Conservation (phyloP, 139 green algal species). For the Micromonas commoda region DNA sequence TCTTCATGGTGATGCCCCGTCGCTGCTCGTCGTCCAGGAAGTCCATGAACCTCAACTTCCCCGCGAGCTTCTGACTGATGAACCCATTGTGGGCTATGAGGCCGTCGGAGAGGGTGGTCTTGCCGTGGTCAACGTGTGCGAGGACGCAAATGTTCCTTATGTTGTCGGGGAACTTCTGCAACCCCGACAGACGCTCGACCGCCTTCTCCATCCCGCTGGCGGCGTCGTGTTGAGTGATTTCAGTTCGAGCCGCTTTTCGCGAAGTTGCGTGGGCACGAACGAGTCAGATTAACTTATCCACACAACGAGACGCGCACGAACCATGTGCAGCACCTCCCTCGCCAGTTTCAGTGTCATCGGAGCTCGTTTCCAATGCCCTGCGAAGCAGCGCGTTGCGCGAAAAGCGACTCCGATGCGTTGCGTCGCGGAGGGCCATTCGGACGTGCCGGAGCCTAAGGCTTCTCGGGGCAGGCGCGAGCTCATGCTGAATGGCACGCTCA, state of each 20-base stretch:
- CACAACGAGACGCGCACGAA: no score
- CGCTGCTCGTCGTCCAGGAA: slow-evolving; percentile 84
- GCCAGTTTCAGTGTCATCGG: no score
- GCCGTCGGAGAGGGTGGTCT: slow-evolving; percentile 92
- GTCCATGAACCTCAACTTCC: slow-evolving; percentile 85
- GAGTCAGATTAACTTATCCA: no score
- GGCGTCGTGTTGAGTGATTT: no score
- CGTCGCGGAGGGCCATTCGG: no score
- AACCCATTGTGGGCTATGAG: slow-evolving; percentile 95
- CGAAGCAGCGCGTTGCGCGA: no score
- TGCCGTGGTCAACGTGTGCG: slow-evolving; percentile 98
- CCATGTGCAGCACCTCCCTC: no score
- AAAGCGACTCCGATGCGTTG: no score
- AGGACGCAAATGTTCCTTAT: slow-evolving; percentile 96
- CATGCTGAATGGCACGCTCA: background rate
- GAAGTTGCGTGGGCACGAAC: no score
- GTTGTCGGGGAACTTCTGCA: background rate
- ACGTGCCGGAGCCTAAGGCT: no score
- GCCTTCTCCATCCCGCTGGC: slow-evolving; percentile 3
- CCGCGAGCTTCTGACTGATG: slow-evolving; percentile 88
- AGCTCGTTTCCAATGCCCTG: no score
- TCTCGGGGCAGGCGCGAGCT: background rate
- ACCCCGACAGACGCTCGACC: background rate
- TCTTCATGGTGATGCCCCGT: slow-evolving; percentile 95
- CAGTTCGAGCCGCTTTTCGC: no score